Percentiles rank a stretch among this genome's conserved stretches.
phyloP scores from a whole-genome alignment of 306 rosid species.

The Rubus idaeus region DNA sequence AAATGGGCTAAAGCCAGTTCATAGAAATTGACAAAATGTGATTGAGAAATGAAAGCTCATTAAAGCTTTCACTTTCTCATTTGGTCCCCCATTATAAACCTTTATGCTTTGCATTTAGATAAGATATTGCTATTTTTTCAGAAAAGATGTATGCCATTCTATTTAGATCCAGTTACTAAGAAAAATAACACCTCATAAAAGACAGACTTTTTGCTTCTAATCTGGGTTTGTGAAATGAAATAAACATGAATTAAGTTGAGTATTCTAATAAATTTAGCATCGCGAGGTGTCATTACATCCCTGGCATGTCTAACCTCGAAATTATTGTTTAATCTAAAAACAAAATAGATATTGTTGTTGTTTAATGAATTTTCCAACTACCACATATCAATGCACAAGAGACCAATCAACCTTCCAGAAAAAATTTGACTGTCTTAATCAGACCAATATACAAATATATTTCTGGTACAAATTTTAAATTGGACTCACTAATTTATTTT shows the following conservation, averaged over 20 bases:
- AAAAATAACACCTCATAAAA: neutral
- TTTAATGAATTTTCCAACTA: neutral
- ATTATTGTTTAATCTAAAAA: neutral
- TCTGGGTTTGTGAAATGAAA: neutral
- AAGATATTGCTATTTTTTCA: neutral
- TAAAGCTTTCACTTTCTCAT: slow-evolving; percentile 6
- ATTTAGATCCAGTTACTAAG: neutral
- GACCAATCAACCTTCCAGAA: neutral
- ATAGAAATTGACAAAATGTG: slow-evolving; percentile 6
- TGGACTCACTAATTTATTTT: neutral
- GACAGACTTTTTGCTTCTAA: neutral
- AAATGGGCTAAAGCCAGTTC: neutral
- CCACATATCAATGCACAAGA: neutral
- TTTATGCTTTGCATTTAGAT: neutral
- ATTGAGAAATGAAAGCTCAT: neutral
- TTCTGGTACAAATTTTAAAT: neutral
- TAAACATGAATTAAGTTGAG: neutral
- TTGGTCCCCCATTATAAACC: neutral
- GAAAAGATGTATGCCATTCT: neutral
- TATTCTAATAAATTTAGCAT: neutral
- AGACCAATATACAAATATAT: neutral
- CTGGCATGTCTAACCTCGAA: neutral
- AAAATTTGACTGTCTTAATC: neutral
- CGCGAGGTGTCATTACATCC: neutral
- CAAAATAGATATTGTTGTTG: neutral